Evolutionary conservation across 1,284 basidiomycete species (phyloP).

Genomic region (Austroboletus niveus): DNA sequence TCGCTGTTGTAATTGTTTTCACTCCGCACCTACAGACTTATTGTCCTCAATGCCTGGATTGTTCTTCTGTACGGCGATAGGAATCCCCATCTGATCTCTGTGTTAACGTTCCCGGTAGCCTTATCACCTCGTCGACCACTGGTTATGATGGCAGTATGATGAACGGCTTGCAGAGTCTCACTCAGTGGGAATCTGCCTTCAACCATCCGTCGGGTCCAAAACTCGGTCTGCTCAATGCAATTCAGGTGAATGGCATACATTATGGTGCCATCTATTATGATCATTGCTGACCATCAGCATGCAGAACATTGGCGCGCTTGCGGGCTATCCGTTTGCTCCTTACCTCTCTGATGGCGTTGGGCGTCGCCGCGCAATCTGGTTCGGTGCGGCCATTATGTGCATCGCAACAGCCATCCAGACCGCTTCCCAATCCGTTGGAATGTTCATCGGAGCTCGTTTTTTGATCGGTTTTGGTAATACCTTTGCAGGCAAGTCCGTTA

Average conservation of each 20-base stretch:
- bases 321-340: slow-evolving; percentile 68
- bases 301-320: slow-evolving; percentile 66
- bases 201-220: slow-evolving; percentile 49
- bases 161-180: slow-evolving; percentile 70
- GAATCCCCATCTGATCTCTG: not conserved
- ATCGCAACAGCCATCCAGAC: slow-evolving; percentile 66
- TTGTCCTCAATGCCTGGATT: slow-evolving; percentile 66
- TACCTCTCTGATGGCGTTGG: slow-evolving; percentile 70
- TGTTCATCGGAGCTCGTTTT: slow-evolving; percentile 82
- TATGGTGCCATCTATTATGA: not conserved
- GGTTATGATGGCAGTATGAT: slow-evolving; percentile 78
- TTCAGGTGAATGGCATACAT: slow-evolving; percentile 47
- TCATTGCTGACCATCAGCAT: too few species aligned
- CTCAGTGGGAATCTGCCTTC: slow-evolving; percentile 62
- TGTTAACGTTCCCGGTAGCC: slow-evolving; percentile 36
- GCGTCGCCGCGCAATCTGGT: slow-evolving; percentile 58
- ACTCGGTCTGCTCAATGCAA: slow-evolving; percentile 73
- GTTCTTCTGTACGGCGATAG: slow-evolving; percentile 47
- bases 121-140: slow-evolving; percentile 76
- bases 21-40: slow-evolving; percentile 43
- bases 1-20: not conserved
- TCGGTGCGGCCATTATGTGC: slow-evolving; percentile 65
- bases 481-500: slow-evolving; percentile 51
- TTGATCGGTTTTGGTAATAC: slow-evolving; percentile 80
- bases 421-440: slow-evolving; percentile 69